Evolutionary conservation across 257 asterid genomes (phyloP).

Genomic region (Scutellaria minor): DNA sequence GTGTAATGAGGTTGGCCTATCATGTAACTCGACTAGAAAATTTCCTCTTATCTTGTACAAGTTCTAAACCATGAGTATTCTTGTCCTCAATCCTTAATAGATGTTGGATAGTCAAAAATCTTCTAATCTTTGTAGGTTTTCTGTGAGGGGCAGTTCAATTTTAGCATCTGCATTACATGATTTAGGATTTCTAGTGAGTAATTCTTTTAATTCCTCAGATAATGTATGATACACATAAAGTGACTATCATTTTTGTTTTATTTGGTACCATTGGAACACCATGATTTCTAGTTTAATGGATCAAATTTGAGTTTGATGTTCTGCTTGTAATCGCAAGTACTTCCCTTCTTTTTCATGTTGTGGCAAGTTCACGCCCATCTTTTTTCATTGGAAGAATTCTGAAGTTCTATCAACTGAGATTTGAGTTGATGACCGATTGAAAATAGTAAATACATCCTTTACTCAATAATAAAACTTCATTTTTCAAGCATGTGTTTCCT

Average conservation of each 20-base stretch:
- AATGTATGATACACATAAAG: neutral
- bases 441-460: neutral
- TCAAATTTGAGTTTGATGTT: conserved; percentile 5
- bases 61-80: neutral
- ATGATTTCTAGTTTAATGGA: neutral
- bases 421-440: neutral
- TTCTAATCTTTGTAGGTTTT: conserved; percentile 7
- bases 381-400: neutral
- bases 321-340: neutral
- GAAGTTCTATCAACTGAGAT: neutral
- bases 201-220: conserved; percentile 3
- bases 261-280: neutral
- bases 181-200: conserved; percentile 10
- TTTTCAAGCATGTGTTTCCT: conserved; percentile 1
- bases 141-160: conserved; percentile 3
- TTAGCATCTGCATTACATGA: neutral
- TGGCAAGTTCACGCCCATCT: neutral
- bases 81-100: conserved; percentile 1
- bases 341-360: neutral
- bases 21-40: neutral
- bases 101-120: conserved; percentile 10
- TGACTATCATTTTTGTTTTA: conserved; percentile 7
- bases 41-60: neutral
- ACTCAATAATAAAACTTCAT: neutral
- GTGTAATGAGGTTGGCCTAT: neutral